phyloP scores from a whole-genome alignment of 169 alveolate species.

The Cardiosporidium cionae region DNA sequence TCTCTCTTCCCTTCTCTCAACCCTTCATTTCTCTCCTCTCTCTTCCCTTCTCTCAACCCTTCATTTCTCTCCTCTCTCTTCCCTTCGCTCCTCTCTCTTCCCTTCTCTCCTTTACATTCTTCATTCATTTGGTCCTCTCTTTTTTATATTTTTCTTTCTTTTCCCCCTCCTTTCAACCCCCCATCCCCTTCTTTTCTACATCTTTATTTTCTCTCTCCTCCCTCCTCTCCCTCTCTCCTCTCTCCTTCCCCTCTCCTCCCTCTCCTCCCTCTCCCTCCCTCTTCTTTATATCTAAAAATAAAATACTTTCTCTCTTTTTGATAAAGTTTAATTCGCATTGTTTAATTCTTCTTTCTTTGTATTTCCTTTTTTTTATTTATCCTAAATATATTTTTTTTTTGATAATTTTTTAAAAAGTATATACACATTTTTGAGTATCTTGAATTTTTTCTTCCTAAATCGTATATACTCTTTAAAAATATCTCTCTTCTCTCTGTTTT shows the following conservation, averaged over 20 bases:
- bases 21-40: no score
- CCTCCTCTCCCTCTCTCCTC: not conserved
- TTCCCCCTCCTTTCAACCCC: not conserved
- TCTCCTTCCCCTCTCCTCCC: not conserved
- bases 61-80: no score
- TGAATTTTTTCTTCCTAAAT: no score
- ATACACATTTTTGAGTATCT: not conserved
- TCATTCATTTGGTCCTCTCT: not conserved
- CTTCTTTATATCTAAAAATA: not conserved
- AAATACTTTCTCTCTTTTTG: not conserved
- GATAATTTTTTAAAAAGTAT: not conserved
- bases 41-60: no score
- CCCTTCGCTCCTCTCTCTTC: no score
- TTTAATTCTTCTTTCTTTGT: not conserved
- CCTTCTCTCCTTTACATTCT: not conserved
- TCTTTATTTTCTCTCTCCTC: not conserved
- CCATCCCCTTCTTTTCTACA: not conserved
- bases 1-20: no score
- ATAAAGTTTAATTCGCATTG: not conserved
- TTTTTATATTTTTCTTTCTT: not conserved
- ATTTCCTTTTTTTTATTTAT: no score
- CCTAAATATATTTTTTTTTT: not conserved
- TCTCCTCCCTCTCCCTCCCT: not conserved
- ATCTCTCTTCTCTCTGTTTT: no score
- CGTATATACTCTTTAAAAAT: no score